A percentile compares a stretch with the other conserved stretches of the same genome.
Evolutionary conservation across 805 yeast species (phyloP).

Genomic region (Myxozyma sirexii): DNA sequence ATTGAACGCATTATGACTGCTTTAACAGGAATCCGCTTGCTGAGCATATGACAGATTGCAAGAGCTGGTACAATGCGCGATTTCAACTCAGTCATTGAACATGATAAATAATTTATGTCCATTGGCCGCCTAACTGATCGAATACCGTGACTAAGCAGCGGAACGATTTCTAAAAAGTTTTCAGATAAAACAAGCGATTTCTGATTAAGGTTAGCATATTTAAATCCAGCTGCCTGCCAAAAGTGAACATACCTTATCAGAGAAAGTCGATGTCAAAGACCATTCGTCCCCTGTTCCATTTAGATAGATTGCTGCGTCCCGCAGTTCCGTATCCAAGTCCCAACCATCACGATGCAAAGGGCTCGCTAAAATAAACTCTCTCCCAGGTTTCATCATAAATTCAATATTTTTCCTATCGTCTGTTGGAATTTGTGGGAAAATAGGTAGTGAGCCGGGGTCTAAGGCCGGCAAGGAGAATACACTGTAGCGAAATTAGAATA

Average conservation of each 20-base stretch:
- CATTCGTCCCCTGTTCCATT: background rate
- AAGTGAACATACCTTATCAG: background rate
- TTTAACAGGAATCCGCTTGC: background rate
- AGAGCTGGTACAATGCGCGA: slow-evolving; percentile 10
- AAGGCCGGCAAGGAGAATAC: background rate
- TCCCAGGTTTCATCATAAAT: background rate
- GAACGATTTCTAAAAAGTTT: background rate
- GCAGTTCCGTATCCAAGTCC: too few species aligned
- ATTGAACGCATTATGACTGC: background rate
- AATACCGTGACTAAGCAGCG: slow-evolving; percentile 2
- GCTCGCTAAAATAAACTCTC: background rate
- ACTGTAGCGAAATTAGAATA: background rate
- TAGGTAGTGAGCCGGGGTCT: background rate
- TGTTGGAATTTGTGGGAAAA: background rate
- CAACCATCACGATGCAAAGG: background rate
- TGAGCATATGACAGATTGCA: background rate
- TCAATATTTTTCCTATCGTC: background rate
- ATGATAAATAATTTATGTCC: background rate
- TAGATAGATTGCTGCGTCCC: background rate
- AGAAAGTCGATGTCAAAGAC: background rate
- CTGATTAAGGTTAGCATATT: background rate
- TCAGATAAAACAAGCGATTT: background rate
- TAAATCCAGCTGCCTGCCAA: background rate
- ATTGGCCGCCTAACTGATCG: background rate
- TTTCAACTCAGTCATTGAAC: slow-evolving; percentile 1